Base-by-base conservation (phyloP, 805 yeast species). In the Ogataea saltuana region DNA sequence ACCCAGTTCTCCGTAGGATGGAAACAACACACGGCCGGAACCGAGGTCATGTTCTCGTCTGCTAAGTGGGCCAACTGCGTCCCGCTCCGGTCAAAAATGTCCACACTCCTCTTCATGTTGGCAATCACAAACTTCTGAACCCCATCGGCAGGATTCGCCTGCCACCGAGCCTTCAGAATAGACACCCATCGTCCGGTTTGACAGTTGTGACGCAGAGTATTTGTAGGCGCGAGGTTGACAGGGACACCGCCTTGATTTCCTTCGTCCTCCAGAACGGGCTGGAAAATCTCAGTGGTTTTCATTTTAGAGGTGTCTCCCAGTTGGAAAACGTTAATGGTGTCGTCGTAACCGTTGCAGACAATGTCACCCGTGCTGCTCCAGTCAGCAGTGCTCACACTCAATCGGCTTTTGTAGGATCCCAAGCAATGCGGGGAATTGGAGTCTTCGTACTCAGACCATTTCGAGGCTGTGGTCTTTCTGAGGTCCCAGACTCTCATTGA, bases 131-230 rank as follows among this genome's bases (percentile, higher is more conserved):
- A 88, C 57, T 91, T 89, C 50, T 89, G 85, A 22, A 77, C 71
- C 0, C 81, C 78, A 58, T 88, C 96, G 6, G 53, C 59, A 0
- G 96, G 95, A 23, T 73, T 66, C 2, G 65, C 62, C 48, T 93
- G 97, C 95, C 97, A 91, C 57, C 81, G 76, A 0, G 97, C 81
- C 55, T 91, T 88, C 44, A 91, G 68, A 35, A 91, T 91, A 1
- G 96, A 83, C 0, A 93, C 96, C 99, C 99, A 91, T 51, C 96
- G 72, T 0, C 99, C 99, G 0, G 97, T 85, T 63, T 91, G 96
- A 67, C 99, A 93, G 58, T 93, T 93, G 60, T 93, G 99, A 43
- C 77, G 78, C 38, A 91, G 71, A 8, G 79, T 78, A 20, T 78
- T 73, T 21, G 72, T 58, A 0, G 96, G 95, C n/a, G 56, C 60